phyloP scores from a whole-genome alignment of 345 rosid genomes.

The Rhodamnia rubescens region DNA sequence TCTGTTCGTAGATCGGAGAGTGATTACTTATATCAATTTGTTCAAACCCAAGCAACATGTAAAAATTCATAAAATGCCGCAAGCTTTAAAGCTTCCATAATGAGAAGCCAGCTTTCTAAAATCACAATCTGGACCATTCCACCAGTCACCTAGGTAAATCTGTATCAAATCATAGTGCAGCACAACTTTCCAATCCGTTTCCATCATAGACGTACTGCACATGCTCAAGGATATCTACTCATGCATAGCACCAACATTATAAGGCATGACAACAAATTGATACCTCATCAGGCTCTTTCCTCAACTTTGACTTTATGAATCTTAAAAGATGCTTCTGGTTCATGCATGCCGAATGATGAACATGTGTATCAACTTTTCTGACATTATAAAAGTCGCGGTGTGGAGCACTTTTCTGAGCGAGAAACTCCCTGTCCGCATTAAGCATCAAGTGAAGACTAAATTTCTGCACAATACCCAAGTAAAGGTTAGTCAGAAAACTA shows the following conservation, averaged over 20 bases:
- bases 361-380: constrained; percentile 97
- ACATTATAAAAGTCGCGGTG: constrained; percentile 99
- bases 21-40: neutral
- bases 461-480: constrained; percentile 43
- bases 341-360: constrained; percentile 99
- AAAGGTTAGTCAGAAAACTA: neutral
- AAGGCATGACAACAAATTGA: neutral
- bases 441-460: constrained; percentile 99
- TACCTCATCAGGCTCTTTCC: constrained; percentile 99
- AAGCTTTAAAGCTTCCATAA: neutral
- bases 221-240: neutral
- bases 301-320: constrained; percentile 94
- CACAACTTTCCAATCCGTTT: neutral
- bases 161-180: neutral
- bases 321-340: constrained; percentile 98
- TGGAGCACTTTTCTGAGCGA: constrained; percentile 99
- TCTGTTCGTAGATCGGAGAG: neutral
- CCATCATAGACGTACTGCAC: neutral
- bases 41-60: neutral
- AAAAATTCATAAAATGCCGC: neutral
- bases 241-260: neutral
- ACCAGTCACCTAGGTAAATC: neutral
- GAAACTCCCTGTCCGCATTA: constrained; percentile 92
- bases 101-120: neutral
- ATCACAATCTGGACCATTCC: neutral